Conservation (phyloP, 225 moss, liverwort and hornwort genomes). For the Antitrichia curtipendula region DNA sequence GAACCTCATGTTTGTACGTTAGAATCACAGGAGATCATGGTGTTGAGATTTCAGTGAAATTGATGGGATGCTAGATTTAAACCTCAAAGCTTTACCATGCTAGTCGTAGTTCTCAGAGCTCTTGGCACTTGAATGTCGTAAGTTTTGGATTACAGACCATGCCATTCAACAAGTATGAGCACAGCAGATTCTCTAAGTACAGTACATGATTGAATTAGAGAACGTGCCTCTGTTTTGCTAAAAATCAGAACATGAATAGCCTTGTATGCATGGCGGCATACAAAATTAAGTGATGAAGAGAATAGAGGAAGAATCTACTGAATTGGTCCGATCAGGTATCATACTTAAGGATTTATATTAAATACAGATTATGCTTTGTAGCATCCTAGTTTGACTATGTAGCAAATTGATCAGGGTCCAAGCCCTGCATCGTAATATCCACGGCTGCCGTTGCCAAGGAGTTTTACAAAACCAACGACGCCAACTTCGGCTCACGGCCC, state of each 20-base stretch:
- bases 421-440: conserved; percentile 14
- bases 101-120: background rate
- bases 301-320: too few species aligned
- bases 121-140: too few species aligned
- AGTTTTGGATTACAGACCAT: background rate
- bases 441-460: background rate
- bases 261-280: too few species aligned
- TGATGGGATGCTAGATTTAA: background rate
- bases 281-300: too few species aligned
- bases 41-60: background rate
- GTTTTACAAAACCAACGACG: background rate
- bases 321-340: too few species aligned
- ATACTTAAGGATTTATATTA: too few species aligned
- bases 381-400: background rate
- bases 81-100: background rate
- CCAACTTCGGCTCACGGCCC: background rate
- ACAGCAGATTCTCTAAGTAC: background rate
- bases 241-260: too few species aligned
- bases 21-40: background rate
- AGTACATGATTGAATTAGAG: background rate
- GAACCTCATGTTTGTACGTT: background rate
- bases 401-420: background rate
- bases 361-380: too few species aligned
- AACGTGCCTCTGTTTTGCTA: background rate
- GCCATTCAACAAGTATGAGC: background rate